Base-by-base conservation (phyloP, 352 stramenopile genomes). In the Phytopythium litorale region DNA sequence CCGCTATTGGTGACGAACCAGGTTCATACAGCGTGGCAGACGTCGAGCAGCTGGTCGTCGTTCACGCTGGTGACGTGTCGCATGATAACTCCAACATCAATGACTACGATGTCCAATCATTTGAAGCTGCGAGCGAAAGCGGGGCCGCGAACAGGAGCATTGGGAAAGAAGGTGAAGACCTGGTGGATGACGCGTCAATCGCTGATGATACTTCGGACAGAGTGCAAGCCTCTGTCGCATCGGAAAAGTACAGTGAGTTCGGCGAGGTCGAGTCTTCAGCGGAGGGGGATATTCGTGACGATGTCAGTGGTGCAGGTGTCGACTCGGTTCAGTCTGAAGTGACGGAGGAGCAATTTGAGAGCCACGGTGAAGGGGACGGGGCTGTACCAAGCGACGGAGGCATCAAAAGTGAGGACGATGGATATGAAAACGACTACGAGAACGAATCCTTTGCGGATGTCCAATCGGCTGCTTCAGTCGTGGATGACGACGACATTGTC, bases 381-480 rank as follows among this genome's bases (percentile, higher is more conserved):
- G 38, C 32, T 25, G 43, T 46, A 13, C 33, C 30, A 19, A 46
- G 16, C 7, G 52, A 60, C n/a, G 28, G 13, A n/a, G 32, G 25
- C 12, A 56, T 66, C 48, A n/a, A 28, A 18, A 66, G 52, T 9
- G 56, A 79, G 2, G 25, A 30, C 21, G 67, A 63, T 1, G 66
- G 66, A 18, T 58, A 63, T 4, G 56, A 66, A 40, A 49, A 68
- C 8, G 72, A 75, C 9, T 80, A 83, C 28, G 66, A 71, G n/a
- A 71, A 84, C 33, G 79, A 84, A 33, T 77, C 72, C 8, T 88
- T 87, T 42, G 75, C 77, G 23, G 70, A 72, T 43, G 68, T 25
- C 15, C 64, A 73, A 4, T 69, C 67, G 21, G 45, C 49, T 37
- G 19, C 49, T 3, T 71, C 60, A 3, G 33, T 56, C 15, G 32